These are phyloP conservation scores for Corchorus capsularis DNA, from an alignment of 345 rosid species.

Conservation along the genomic window DNA sequence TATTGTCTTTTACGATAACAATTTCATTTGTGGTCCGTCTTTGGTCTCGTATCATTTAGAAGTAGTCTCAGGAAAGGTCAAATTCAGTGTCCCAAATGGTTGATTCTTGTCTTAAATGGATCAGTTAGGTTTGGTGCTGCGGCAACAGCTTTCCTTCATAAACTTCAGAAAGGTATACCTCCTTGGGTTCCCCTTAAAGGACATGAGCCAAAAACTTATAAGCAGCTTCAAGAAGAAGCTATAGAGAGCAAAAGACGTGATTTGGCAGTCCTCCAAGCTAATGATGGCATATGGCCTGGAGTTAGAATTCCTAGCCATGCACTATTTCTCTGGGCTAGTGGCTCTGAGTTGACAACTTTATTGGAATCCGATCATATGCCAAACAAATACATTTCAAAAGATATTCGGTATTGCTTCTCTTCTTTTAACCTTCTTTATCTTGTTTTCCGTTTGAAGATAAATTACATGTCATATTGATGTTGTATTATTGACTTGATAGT, in stretches of 20 bases:
- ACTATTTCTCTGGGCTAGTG: conserved; percentile 95
- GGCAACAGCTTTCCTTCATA: conserved; percentile 79
- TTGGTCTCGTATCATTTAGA: background rate
- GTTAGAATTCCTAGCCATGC: conserved; percentile 82
- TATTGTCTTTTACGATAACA: background rate
- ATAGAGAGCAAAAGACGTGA: conserved; percentile 78
- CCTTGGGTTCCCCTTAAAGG: conserved; percentile 93
- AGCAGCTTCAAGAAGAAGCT: conserved; percentile 86
- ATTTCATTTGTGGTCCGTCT: background rate
- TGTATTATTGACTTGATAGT: background rate
- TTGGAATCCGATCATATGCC: conserved; percentile 93
- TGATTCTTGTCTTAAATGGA: conserved; percentile 19
- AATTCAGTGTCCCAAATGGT: background rate
- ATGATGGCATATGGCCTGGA: conserved; percentile 93
- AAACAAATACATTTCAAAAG: conserved; percentile 86
- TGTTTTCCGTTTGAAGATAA: conserved; percentile 1
- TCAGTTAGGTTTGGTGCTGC: conserved; percentile 92
- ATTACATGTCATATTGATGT: background rate
- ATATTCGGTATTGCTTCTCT: conserved; percentile 55
- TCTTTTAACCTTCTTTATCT: background rate
- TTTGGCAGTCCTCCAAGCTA: conserved; percentile 82
- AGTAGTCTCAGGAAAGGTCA: background rate
- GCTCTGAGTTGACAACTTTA: conserved; percentile 69
- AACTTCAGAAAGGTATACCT: conserved; percentile 85
- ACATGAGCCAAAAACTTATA: conserved; percentile 65